Conservation (phyloP, 768 basidiomycete species). For the Agrocybe pediades region DNA sequence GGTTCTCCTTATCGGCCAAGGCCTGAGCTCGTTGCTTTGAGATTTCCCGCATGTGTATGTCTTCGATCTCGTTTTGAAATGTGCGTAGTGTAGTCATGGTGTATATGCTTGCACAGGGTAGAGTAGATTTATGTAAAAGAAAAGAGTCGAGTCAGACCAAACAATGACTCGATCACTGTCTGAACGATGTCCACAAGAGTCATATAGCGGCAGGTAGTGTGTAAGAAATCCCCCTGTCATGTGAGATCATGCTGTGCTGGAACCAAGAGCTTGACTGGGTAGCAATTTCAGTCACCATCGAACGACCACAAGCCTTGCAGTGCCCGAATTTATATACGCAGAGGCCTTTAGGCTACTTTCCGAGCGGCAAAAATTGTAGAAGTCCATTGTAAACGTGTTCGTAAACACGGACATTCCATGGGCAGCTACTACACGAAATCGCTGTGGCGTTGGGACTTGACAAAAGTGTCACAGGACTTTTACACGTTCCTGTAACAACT, state of each 20-base stretch:
- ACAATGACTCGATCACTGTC: slow-evolving; percentile 7
- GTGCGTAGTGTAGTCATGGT: slow-evolving; percentile 57
- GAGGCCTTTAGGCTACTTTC: no score
- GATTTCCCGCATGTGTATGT: slow-evolving; percentile 69
- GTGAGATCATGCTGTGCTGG: slow-evolving; percentile 18
- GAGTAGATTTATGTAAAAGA: slow-evolving; percentile 1
- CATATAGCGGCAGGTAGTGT: background rate
- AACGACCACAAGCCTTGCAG: background rate
- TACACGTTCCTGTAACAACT: no score
- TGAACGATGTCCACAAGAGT: background rate
- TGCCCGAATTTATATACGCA: no score
- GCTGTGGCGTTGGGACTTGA: no score
- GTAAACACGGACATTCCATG: no score
- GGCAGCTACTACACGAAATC: no score
- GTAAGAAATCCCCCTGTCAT: slow-evolving; percentile 15
- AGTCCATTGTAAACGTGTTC: no score
- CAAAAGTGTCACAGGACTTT: no score
- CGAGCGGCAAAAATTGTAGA: no score
- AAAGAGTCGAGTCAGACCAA: slow-evolving; percentile 12
- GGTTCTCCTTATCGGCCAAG: slow-evolving; percentile 29
- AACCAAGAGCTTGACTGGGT: no score
- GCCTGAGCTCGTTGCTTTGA: slow-evolving; percentile 56
- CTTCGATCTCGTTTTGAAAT: slow-evolving; percentile 78
- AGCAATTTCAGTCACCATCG: no score
- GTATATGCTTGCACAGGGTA: background rate